Evolutionary conservation across 2,329 filamentous ascomycete species (phyloP), one percentile per base, ranked within the genome.

Genomic region (Penicillium sp.): DNA sequence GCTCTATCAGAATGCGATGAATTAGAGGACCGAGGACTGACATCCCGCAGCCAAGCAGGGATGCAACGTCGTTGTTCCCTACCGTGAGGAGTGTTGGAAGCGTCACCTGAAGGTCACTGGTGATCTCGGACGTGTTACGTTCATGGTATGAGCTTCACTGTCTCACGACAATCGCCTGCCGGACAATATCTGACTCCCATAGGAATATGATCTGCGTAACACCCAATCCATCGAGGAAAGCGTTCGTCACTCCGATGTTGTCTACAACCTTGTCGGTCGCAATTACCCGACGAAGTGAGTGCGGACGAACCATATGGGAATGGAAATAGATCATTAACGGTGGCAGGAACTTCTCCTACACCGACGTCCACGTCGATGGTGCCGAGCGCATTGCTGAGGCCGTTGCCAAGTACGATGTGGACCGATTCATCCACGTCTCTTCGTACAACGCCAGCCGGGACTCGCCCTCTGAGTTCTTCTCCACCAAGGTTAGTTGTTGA

Each of bases 1-100:
- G 28, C 16, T 35, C 11, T 23, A 4, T 9, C 20, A n/a, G 4
- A 24, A 9, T 22, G 22, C 35, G 43, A 44, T 44, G 27, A 35
- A 20, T 34, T 26, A 39, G 31, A 34, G 10, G n/a, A 14, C 28
- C n/a, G 47, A 36, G n/a, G 31, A 49, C 55, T 59, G 47, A 71
- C 58, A 46, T 54, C 54, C 40, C 40, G 64, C 63, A 95, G 91
- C 93, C 60, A 85, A 87, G 55, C 83, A 89, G 74, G 93, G 93
- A 84, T 95, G 89, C 72, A 95, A 86, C 31, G 93, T 98, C 32
- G 82, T 98, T 50, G 73, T 97, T 50, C 93, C 93, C 40, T 98
- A 82, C 78, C 85, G 93, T 37, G 93, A 98, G 76, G 93, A 97
- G 73, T 97, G 96, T 90, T 78, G 86, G 60, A 97, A 97, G 80